phyloP scores from a whole-genome alignment of 2,329 filamentous ascomycete genomes.

The Penicillium oxalicum region DNA sequence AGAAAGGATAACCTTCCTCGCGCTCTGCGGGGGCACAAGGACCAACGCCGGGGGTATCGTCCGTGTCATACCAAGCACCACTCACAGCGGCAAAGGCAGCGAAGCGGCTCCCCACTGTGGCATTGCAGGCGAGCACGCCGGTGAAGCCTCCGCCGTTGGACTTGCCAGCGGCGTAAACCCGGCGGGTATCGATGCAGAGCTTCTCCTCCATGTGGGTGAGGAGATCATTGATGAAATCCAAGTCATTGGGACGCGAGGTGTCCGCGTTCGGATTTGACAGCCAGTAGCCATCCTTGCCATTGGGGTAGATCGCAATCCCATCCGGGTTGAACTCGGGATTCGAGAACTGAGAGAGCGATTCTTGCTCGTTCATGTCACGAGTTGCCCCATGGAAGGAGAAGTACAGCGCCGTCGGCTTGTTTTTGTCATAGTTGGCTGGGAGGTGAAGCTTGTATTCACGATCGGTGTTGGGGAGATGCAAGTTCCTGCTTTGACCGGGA shows the following conservation, averaged over 20 bases:
- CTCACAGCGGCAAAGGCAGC: constrained; percentile 48
- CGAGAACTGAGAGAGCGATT: constrained; percentile 43
- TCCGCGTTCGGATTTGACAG: constrained; percentile 33
- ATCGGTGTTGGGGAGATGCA: constrained; percentile 12
- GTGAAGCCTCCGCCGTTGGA: constrained; percentile 52
- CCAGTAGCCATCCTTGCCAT: constrained; percentile 36
- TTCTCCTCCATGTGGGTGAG: constrained; percentile 33
- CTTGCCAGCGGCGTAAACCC: constrained; percentile 47
- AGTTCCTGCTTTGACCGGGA: constrained; percentile 10
- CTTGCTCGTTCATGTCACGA: constrained; percentile 34
- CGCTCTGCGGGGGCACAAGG: constrained; percentile 26
- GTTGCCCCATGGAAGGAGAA: constrained; percentile 46
- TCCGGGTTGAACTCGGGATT: constrained; percentile 41
- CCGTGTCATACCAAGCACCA: constrained; percentile 41
- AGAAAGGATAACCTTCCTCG: constrained; percentile 19
- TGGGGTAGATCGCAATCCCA: constrained; percentile 43
- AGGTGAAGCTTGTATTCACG: constrained; percentile 23
- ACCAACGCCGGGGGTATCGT: constrained; percentile 15
- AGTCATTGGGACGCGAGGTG: constrained; percentile 35
- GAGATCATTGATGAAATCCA: constrained; percentile 43
- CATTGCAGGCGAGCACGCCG: constrained; percentile 44
- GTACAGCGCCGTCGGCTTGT: constrained; percentile 38
- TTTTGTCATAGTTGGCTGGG: constrained; percentile 31
- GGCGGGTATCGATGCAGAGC: constrained; percentile 43
- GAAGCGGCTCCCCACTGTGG: constrained; percentile 37